Conservation (phyloP, 371 early-diverging fungal species). For the Lichtheimia corymbifera region DNA sequence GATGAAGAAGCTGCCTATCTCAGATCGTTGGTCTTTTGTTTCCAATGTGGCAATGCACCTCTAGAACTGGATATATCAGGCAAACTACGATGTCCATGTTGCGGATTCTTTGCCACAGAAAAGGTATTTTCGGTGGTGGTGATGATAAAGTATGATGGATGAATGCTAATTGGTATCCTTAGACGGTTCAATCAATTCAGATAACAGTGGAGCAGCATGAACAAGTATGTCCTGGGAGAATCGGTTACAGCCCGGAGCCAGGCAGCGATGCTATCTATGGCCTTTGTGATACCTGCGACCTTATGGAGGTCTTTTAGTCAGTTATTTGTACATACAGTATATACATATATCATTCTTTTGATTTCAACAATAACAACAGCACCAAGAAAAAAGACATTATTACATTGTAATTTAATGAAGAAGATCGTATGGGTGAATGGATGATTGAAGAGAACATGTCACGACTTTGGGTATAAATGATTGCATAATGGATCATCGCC, state of each 20-base stretch:
- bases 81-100: constrained; percentile 7
- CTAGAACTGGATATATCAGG: not conserved
- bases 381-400: too few species aligned
- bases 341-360: too few species aligned
- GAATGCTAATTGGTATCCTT: not conserved
- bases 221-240: constrained; percentile 8
- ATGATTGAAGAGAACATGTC: too few species aligned
- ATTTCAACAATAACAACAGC: too few species aligned
- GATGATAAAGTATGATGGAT: not conserved
- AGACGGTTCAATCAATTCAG: constrained; percentile 8
- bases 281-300: constrained; percentile 15
- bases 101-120: constrained; percentile 11
- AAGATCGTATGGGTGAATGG: too few species aligned
- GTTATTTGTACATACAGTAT: too few species aligned
- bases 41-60: constrained; percentile 3
- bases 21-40: not conserved
- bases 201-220: constrained; percentile 4
- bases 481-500: constrained; percentile 1
- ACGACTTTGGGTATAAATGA: too few species aligned
- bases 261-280: constrained; percentile 15
- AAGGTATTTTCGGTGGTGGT: not conserved
- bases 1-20: constrained; percentile 5
- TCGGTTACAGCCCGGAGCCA: constrained; percentile 13
- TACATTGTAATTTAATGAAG: too few species aligned
- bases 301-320: constrained; percentile 11